Evolutionary conservation across 805 yeast species (phyloP), one percentile per base, ranked within the genome.

Genomic region (Pichia gijzeniarum): DNA sequence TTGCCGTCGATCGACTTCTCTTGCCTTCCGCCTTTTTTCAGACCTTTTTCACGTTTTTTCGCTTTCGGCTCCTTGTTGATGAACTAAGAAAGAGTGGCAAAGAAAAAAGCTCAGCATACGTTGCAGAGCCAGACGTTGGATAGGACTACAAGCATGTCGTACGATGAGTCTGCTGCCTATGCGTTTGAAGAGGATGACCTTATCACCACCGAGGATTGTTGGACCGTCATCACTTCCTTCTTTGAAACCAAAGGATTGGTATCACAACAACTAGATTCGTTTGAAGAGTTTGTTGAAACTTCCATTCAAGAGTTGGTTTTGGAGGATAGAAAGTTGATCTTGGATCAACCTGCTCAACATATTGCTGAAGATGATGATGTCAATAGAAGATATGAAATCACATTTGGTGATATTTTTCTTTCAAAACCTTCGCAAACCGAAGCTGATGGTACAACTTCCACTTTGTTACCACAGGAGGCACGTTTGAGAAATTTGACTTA

Each of bases 391-490:
- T 95, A 89, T 60, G 97, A 91, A 67, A 93, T 93, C 62, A 81
- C 90, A n/a, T 93, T 93, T 68, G 99, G 99, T 53, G 95, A 91
- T 65, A 93, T 95, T 59, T 93, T 85, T 67, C 80, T 93, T 55
- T 89, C 98, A 21, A 85, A 90, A 59, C 99, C 99, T 38, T 88
- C 96, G 40, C 95, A 93, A 78, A 95, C 98, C 18, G 99, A 93
- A 71, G 96, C 98, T 16, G 99, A 93, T 70, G 99, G 99, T 71
- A 89, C 95, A n/a, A 91, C 98, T n/a, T 91, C 89, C 60, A 95
- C 95, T 13, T 80, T 93, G 82, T 86, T 86, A 62, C 99, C 99
- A 10, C 99, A 95, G 68, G 99, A 93, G 66, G 98, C 99, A 7
- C 79, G 99, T 58, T 74, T 93, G 53, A 82, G 99, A 69, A 93